Base-by-base conservation (phyloP, 495 filamentous ascomycete species). In the Amniculicola lignicola region DNA sequence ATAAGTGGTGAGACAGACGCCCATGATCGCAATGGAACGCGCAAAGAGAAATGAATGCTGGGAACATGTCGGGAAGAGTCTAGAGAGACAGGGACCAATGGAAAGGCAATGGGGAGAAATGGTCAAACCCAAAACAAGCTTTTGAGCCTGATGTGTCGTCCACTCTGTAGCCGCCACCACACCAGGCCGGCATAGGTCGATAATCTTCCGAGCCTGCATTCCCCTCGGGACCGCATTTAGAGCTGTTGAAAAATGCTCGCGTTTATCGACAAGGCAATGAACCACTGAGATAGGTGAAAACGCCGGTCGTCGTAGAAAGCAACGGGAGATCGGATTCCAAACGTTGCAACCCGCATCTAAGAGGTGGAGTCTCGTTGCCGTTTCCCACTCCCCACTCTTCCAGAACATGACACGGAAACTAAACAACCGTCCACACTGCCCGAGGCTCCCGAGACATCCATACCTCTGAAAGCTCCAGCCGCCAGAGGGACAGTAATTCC, bases 41-140 rank as follows among this genome's bases (percentile, higher is more conserved):
- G n/a, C n/a, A n/a, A n/a, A n/a, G n/a, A n/a, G n/a, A 27, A 44
- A 43, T 7, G 40, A 51, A 31, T 35, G 23, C 18, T 41, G 14
- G 43, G 27, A 10, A 15, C 42, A 48, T 40, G 36, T 35, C 23
- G 27, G 33, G 24, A 24, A 36, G 46, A 4, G n/a, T n/a, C n/a
- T n/a, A n/a, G n/a, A n/a, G 27, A 14, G 11, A 39, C 33, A 31
- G 36, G 40, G 59, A 39, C 60, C 60, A 63, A 63, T 63, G 22
- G 38, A 63, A 39, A 42, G 24, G 7, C 25, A 21, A 28, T 23
- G 21, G 21, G 5, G 15, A 23, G 40, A 24, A 23, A 50, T 48
- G 48, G n/a, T 51, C 60, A 50, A 63, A 63, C 59, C 60, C 28
- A 25, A 59, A 54, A 54, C 49, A 62, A 63, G 60, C 60, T 63